A percentile compares a stretch with the other conserved stretches of the same genome.
phyloP scores from a whole-genome alignment of 352 stramenopile species.

The Poterioochromonas sp. region DNA sequence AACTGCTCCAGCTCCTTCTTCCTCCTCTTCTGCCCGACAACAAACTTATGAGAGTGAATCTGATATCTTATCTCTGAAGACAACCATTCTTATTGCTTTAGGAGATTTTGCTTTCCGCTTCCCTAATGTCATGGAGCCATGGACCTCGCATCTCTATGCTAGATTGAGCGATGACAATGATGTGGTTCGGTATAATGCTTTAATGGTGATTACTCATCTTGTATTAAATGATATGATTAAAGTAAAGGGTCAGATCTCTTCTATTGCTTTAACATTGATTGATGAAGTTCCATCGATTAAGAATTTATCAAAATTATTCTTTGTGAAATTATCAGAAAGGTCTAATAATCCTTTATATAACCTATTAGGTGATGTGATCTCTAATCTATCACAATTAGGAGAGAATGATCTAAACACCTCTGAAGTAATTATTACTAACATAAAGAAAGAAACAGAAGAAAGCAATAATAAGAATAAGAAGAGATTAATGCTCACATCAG shows the following conservation, averaged over 20 bases:
- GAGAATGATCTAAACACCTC: neutral
- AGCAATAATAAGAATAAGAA: neutral
- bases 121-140: slow-evolving; percentile 94
- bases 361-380: slow-evolving; percentile 91
- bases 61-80: too few species aligned
- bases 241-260: slow-evolving; percentile 55
- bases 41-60: too few species aligned
- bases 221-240: slow-evolving; percentile 99
- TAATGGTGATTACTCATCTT: slow-evolving; percentile 94
- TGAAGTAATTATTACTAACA: slow-evolving; percentile 32
- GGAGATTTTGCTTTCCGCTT: slow-evolving; percentile 94
- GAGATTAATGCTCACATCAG: slow-evolving; percentile 56
- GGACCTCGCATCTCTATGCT: slow-evolving; percentile 88
- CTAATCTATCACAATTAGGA: slow-evolving; percentile 67
- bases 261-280: slow-evolving; percentile 87
- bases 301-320: slow-evolving; percentile 86
- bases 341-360: slow-evolving; percentile 97
- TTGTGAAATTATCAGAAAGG: slow-evolving; percentile 89
- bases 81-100: slow-evolving; percentile 89
- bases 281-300: slow-evolving; percentile 81
- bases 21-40: too few species aligned
- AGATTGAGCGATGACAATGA: slow-evolving; percentile 39
- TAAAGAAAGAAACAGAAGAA: slow-evolving; percentile 30
- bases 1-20: slow-evolving; percentile 49
- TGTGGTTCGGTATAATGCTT: slow-evolving; percentile 85